Evolutionary conservation across 192 early-diverging fungal genomes (phyloP).

Genomic region (Podila epigama): DNA sequence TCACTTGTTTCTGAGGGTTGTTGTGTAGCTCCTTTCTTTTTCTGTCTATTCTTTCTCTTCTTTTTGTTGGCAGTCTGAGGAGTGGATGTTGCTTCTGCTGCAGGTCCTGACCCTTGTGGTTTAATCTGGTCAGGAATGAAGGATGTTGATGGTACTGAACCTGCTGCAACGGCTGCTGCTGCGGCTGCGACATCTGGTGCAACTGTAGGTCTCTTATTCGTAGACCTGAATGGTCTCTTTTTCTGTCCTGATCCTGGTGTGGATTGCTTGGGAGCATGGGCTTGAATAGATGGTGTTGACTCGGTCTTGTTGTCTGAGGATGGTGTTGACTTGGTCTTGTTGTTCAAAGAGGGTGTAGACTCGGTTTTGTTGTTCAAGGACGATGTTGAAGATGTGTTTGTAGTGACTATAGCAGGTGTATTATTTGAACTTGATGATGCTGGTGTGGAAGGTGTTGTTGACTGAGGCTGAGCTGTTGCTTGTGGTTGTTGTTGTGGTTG

Average conservation of each 20-base stretch:
- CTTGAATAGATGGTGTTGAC: too few species aligned
- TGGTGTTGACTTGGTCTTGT: too few species aligned
- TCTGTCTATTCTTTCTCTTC: neutral
- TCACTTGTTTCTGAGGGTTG: neutral
- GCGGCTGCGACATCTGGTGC: constrained; percentile 13
- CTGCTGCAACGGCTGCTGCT: constrained; percentile 4
- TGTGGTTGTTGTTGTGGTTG: constrained; percentile 4
- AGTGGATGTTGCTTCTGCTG: neutral
- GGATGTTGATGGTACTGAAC: neutral
- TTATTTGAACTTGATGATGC: neutral
- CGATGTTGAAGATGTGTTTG: neutral
- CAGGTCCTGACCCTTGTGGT: neutral
- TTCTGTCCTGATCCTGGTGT: too few species aligned
- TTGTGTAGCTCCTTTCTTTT: neutral
- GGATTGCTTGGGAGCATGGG: too few species aligned
- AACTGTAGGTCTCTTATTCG: neutral
- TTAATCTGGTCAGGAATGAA: neutral
- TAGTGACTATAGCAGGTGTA: neutral
- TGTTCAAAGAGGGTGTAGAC: too few species aligned
- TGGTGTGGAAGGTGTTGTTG: neutral
- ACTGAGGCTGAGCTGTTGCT: neutral
- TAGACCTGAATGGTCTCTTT: neutral
- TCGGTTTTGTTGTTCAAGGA: neutral
- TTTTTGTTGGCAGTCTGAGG: neutral
- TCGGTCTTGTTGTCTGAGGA: too few species aligned